Evolutionary conservation across 2,329 filamentous ascomycete species (phyloP).

Genomic region (Fusarium sp.): DNA sequence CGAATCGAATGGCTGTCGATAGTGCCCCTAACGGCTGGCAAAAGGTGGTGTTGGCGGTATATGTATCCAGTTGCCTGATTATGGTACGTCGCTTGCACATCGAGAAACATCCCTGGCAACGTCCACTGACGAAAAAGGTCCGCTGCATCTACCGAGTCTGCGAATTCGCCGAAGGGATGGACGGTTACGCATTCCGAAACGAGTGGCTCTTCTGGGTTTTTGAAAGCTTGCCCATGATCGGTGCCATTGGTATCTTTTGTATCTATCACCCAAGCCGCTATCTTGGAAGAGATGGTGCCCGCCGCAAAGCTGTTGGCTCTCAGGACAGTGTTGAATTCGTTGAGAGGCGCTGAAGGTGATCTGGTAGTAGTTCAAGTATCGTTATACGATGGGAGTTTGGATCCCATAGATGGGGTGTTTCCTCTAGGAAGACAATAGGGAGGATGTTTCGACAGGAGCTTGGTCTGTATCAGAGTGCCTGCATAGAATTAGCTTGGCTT

Average conservation of each 20-base stretch:
- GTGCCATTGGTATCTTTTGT: slow-evolving; percentile 61
- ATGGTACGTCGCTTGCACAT: slow-evolving; percentile 50
- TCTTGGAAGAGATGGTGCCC: slow-evolving; percentile 42
- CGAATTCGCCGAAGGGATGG: slow-evolving; percentile 64
- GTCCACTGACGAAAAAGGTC: slow-evolving; percentile 45
- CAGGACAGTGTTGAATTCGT: slow-evolving; percentile 26
- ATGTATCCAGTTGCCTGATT: slow-evolving; percentile 58
- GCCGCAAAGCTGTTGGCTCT: not conserved
- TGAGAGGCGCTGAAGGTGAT: not conserved
- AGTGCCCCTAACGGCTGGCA: slow-evolving; percentile 51
- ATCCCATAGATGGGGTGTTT: too few species aligned
- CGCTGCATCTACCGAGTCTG: slow-evolving; percentile 66
- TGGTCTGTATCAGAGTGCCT: not conserved
- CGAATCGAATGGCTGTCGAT: slow-evolving; percentile 30
- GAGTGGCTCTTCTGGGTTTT: slow-evolving; percentile 67
- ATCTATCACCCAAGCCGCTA: slow-evolving; percentile 61
- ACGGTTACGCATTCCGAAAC: slow-evolving; percentile 61
- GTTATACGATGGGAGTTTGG: not conserved
- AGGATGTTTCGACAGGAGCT: not conserved
- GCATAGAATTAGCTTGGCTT: not conserved
- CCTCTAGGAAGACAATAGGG: too few species aligned
- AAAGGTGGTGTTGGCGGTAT: slow-evolving; percentile 56
- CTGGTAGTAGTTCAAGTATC: not conserved
- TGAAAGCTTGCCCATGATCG: slow-evolving; percentile 61
- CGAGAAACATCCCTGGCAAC: not conserved